These are phyloP conservation scores for Closterium sp. DNA, from an alignment of 139 green algal genomes.

Conservation along the genomic window DNA sequence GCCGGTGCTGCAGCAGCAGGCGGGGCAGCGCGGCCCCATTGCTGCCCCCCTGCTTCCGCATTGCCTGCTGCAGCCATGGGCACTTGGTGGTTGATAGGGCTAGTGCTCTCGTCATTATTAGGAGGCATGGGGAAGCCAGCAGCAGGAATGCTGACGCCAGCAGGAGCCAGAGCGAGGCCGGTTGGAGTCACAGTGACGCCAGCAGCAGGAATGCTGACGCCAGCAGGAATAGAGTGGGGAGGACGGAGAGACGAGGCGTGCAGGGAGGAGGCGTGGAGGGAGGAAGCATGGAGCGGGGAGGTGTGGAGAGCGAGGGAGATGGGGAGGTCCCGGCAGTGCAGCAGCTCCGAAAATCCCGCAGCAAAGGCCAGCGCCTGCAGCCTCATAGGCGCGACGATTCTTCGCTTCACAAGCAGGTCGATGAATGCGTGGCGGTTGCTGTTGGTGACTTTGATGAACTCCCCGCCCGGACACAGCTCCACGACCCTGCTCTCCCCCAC, in stretches of 20 bases:
- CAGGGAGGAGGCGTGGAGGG: too few relatives aligned
- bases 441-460: constrained; percentile 12
- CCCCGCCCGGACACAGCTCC: constrained; percentile 2
- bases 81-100: not conserved
- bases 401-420: constrained; percentile 9
- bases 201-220: too few relatives aligned
- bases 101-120: too few relatives aligned
- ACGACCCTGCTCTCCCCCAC: not conserved
- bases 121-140: too few relatives aligned
- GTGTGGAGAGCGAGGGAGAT: not conserved
- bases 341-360: constrained; percentile 11
- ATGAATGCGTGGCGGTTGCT: constrained; percentile 30
- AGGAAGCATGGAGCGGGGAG: too few relatives aligned
- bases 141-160: not conserved
- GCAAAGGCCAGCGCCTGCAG: constrained; percentile 21
- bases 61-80: not conserved
- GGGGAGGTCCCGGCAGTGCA: not conserved
- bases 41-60: not conserved
- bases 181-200: too few relatives aligned
- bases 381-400: constrained; percentile 1
- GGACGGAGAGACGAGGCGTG: not conserved
- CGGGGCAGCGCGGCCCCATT: not conserved
- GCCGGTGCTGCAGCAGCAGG: not conserved
- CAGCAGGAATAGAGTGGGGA: not conserved
- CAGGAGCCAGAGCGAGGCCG: too few relatives aligned